Base-by-base conservation (phyloP, 2,329 filamentous ascomycete species). In the Alternaria atra region DNA sequence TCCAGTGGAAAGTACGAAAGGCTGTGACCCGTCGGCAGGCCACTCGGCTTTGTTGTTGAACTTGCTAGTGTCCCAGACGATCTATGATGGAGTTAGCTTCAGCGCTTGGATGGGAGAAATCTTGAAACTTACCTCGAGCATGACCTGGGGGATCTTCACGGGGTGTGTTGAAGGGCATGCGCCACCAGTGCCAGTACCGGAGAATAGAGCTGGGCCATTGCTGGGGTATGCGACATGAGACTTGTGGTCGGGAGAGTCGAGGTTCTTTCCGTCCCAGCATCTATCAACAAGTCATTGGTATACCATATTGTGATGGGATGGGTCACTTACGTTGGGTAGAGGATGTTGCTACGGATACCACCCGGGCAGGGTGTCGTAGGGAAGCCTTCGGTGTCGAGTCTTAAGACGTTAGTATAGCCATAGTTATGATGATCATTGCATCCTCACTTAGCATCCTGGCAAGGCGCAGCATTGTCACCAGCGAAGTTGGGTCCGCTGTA, bases 171-270 rank as follows among this genome's bases (percentile, higher is more conserved):
- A 70, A 0, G 80, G 81, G 60, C 81, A 83, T 12, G 71, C 63
- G 13, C 81, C 81, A 23, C 70, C 71, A 2, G 64, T 64, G 30
- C 65, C 64, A 46, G 63, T 65, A 51, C 65, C 67, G 32, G 68
- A 65, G 58, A 74, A 74, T 0, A 54, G 7, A 12, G 67, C 64
- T 12, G 72, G 71, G 1, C 72, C 73, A 20, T 63, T 73, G 27
- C 65, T 72, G 1, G 81, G 81, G 55, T 82, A 83, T 6, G 81
- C 75, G 13, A 82, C 79, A 65, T 83, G 87, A 61, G 81, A 81
- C 76, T 83, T 84, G 81, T 89, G 87, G 30, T 63, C 62, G 2
- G 62, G 62, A 3, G 59, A 62, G 74, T 89, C 83, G 6, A 82
- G 61, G 68, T 84, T 83, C 65, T 77, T 78, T 62, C 82, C 82